These are phyloP conservation scores for Penicillium angulare DNA, from an alignment of 495 filamentous ascomycete species.

Conservation along the genomic window DNA sequence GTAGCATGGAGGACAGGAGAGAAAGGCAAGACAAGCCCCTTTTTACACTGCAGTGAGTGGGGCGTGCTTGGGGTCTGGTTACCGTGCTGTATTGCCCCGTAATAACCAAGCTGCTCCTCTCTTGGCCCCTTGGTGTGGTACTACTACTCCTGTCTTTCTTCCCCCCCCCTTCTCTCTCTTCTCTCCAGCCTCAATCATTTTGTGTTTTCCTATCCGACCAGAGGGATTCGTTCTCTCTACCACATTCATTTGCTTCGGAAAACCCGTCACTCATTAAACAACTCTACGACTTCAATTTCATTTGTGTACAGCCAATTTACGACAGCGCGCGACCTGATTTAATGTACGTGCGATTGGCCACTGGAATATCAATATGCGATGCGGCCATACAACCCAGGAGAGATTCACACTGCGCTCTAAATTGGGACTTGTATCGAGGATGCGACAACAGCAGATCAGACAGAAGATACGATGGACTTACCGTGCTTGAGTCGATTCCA, in stretches of 20 bases:
- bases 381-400: neutral
- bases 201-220: constrained; percentile 44
- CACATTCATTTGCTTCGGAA: constrained; percentile 42
- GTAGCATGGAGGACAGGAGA: neutral
- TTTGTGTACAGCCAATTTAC: constrained; percentile 33
- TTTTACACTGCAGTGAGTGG: neutral
- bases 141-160: constrained; percentile 20
- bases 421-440: neutral
- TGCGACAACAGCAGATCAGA: neutral
- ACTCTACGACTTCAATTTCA: constrained; percentile 14
- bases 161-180: constrained; percentile 21
- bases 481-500: too few species aligned
- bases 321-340: constrained; percentile 32
- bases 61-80: neutral
- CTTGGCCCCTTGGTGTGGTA: constrained; percentile 6
- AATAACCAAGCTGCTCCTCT: neutral
- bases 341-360: constrained; percentile 30
- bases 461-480: neutral
- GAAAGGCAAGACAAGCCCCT: neutral
- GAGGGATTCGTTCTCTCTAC: constrained; percentile 46
- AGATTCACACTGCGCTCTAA: neutral
- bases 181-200: constrained; percentile 16
- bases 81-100: neutral
- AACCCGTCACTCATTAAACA: constrained; percentile 28
- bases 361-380: neutral